Evolutionary conservation across 2,329 filamentous ascomycete genomes (phyloP), one percentile per base, ranked within the genome.

Genomic region (Fusarium sp.): DNA sequence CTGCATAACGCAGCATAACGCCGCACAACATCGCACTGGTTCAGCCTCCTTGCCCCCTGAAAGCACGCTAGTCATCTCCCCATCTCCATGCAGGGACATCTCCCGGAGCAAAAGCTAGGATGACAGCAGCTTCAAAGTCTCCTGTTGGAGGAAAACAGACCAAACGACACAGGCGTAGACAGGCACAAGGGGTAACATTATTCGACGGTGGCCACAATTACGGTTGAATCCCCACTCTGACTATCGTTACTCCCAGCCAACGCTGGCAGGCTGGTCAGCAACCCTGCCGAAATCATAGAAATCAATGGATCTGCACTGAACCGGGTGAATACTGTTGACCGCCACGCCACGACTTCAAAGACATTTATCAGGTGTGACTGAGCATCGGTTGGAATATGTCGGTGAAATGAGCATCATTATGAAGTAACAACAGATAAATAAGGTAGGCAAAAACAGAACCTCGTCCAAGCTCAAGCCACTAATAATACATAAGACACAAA

Each of bases 381-480:
- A 54, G 19, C 15, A 54, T 39, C 35, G 33, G 49, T 38, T 25
- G 19, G 33, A n/a, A 27, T 27, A 38, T 39, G 49, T 14, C 49
- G 25, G 49, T 54, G 33, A 54, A 39, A 54, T 38, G 23, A 63
- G 42, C 41, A 39, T 51, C 31, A 62, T 16, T 41, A 45, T 19
- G 11, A 12, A 57, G n/a, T 38, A 51, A 52, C n/a, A 46, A 44
- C 31, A 44, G 25, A 39, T 39, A 27, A 16, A 23, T 31, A 45
- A 45, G 42, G 21, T 44, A 37, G 38, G 41, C 38, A 44, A 60
- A 46, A 57, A 63, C 18, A 72, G 66, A 57, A 61, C 46, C 45
- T 48, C 41, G 51, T 35, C 57, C 66, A 33, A 51, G 65, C 55
- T 60, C 56, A 66, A 68, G 69, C 66, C 69, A 68, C 58, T 67